Base-by-base conservation (phyloP, 345 rosid genomes). In the Diplotaxis tenuifolia region DNA sequence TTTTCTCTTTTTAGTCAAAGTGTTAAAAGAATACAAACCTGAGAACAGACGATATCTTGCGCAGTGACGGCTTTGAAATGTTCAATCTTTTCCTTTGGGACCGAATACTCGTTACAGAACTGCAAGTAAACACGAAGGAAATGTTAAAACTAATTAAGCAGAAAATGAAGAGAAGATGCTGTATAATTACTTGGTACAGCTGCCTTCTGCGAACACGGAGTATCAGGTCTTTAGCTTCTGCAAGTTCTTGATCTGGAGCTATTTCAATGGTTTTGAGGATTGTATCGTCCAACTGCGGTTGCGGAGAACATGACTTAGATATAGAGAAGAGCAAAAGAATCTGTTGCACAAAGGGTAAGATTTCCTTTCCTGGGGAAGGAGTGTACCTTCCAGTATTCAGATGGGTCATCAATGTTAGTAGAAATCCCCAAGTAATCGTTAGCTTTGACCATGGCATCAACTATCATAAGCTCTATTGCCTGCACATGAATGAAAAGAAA, bases 61-160 rank as follows among this genome's bases (percentile, higher is more conserved):
- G 97, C 84, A 22, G 97, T 89, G 32, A 91, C 92, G 19, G 86
- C 77, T 80, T 85, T 89, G 84, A 89, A 94, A 79, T 94, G 79
- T 57, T 88, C 98, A 49, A 89, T 21, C 57, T 85, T 82, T 70
- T 91, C 92, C 80, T 85, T 94, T 3, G 98, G 97, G 81, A 94
- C 97, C 18, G 98, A 84, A 75, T 86, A 94, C 78, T 91, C 98
- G 69, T 91, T 94, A 78, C 98, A 94, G 73, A 91, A 94, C 98
- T 94, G 96, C 76, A 76, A 79, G 31, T 70, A 15, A 9, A 32
- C 4, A 60, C n/a, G 45, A 16, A 11, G 23, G 45, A 60, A 31
- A 16, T 60, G 25, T 60, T 31, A 5, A 61, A 14, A 28, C 66
- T 42, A 53, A 50, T 3, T 19, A 36, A 27, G 31, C 18, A 9